Base-by-base conservation (phyloP, 1,284 basidiomycete species). In the Mycosarcoma maydis region DNA sequence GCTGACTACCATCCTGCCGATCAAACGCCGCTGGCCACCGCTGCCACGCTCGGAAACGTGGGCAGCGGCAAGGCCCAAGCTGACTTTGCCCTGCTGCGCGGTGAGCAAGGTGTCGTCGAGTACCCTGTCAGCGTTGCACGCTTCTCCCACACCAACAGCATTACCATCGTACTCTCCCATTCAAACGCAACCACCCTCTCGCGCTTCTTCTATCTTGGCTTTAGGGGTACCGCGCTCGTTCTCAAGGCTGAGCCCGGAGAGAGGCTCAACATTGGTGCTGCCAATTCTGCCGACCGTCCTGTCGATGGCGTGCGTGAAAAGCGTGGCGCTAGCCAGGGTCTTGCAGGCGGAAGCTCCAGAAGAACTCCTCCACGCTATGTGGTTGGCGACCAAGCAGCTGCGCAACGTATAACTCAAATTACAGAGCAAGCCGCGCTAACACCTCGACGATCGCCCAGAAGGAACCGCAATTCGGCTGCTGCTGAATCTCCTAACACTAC, bases 171-270 rank as follows among this genome's bases (percentile, higher is more conserved):
- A 14, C 47, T 80, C 20, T 61, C 58, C 20, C 73, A 79, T 33
- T 78, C 73, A 47, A 70, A 75, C 60, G 51, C 69, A 10, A 61
- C 68, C 52, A 52, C 56, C 0, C 56, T 72, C 23, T 77, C 76
- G 9, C 64, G 73, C 33, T 59, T 80, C 54, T 80, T 72, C 68
- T 80, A 76, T 36, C 69, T 80, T 42, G 77, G 77, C 26, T 78
- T 80, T 56, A 47, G 75, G 11, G 79, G 79, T 24, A 75, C 70
- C 5, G 74, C 78, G 2, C 70, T 76, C 20, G 58, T 73, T 9
- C 61, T 75, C 30, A 68, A 66, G 34, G 55, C 62, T 32, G 75
- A 74, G 17, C 54, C 62, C 1, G 53, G 54, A 20, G 59, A 72
- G 34, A 55, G 62, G 24, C 58, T 77, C 47, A 67, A 80, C 33